phyloP scores from a whole-genome alignment of 2,329 filamentous ascomycete genomes.

The Hortaea werneckii region DNA sequence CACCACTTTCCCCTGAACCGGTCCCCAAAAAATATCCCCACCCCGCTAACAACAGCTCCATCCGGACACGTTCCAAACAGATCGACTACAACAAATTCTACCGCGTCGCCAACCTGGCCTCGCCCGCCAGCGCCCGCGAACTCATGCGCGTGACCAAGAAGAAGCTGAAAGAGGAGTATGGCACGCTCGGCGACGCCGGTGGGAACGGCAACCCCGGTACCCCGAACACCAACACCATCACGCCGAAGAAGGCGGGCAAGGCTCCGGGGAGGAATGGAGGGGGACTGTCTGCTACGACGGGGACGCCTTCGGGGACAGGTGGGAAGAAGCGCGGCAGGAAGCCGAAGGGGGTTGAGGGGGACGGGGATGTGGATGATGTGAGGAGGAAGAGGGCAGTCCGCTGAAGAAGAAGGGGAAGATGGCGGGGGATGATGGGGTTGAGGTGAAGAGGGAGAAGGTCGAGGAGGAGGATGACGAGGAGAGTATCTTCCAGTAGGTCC shows the following conservation, averaged over 20 bases:
- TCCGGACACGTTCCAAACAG: conserved; percentile 6
- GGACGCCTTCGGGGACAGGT: conserved; percentile 1
- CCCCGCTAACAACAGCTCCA: neutral
- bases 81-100: conserved; percentile 26
- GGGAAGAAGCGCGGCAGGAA: conserved; percentile 5
- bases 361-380: conserved; percentile 2
- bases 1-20: neutral
- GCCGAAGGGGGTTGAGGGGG: conserved; percentile 2
- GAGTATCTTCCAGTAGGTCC: neutral
- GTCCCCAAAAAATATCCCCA: neutral
- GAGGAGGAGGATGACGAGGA: neutral
- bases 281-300: neutral
- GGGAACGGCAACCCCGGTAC: neutral
- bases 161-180: conserved; percentile 22
- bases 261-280: neutral
- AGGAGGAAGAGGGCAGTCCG: neutral
- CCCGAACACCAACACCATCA: neutral
- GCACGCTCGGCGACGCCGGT: neutral
- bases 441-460: conserved; percentile 1
- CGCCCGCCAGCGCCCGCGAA: conserved; percentile 20
- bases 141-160: conserved; percentile 26
- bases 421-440: neutral
- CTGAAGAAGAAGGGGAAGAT: conserved; percentile 1
- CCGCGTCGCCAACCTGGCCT: conserved; percentile 17
- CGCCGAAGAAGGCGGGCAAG: neutral